These are phyloP conservation scores for Aphanomyces astaci DNA, from an alignment of 352 stramenopile genomes.

Conservation along the genomic window DNA sequence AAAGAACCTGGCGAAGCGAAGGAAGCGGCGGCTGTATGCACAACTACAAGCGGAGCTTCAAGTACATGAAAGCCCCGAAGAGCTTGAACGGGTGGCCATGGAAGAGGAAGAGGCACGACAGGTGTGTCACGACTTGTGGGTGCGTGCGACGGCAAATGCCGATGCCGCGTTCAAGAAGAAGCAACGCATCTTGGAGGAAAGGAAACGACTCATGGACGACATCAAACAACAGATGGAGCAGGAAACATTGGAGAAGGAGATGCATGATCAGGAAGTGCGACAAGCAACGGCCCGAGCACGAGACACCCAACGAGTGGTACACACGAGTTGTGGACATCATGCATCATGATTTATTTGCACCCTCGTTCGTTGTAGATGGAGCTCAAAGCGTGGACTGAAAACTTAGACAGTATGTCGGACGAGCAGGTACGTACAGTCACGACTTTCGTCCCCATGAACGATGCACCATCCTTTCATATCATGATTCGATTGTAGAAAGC, in stretches of 20 bases:
- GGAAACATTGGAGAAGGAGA: conserved; percentile 24
- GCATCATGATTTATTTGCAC: too few species aligned
- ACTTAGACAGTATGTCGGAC: conserved; percentile 26
- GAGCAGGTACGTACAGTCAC: conserved; percentile 1
- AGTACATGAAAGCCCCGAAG: conserved; percentile 22
- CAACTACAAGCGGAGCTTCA: conserved; percentile 43
- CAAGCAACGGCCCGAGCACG: neutral
- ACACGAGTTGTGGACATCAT: neutral
- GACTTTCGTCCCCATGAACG: neutral
- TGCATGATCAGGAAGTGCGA: neutral
- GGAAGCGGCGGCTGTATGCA: conserved; percentile 54
- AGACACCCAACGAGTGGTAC: neutral
- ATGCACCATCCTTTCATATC: too few species aligned
- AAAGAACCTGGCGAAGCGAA: conserved; percentile 77
- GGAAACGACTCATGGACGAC: conserved; percentile 38
- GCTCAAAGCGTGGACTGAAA: conserved; percentile 28
- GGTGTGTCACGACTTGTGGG: conserved; percentile 49
- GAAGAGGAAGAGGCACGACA: conserved; percentile 49
- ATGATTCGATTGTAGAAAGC: neutral
- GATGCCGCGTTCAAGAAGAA: conserved; percentile 39
- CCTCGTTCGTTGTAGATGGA: conserved; percentile 27
- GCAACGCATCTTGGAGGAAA: conserved; percentile 41
- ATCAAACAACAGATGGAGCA: conserved; percentile 42
- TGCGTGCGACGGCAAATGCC: conserved; percentile 33
- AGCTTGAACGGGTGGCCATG: conserved; percentile 41